phyloP scores from a whole-genome alignment of 2,329 filamentous ascomycete species.

The Neodidymelliopsis sp. region DNA sequence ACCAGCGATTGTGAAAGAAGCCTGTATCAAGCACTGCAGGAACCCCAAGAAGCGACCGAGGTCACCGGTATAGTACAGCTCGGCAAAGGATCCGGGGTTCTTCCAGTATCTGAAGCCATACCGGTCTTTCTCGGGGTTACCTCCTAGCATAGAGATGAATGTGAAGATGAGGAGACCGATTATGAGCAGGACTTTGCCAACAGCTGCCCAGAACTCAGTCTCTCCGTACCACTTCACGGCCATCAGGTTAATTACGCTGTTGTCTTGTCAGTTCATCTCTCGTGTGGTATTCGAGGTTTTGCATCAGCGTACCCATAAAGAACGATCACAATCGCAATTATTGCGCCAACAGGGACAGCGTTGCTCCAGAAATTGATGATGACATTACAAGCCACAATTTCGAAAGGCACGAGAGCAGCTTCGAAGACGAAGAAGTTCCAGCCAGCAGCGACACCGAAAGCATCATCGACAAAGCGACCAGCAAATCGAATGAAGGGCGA shows the following conservation, averaged over 20 bases:
- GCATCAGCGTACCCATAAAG: slow-evolving; percentile 61
- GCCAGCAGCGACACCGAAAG: slow-evolving; percentile 75
- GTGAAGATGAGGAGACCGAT: slow-evolving; percentile 63
- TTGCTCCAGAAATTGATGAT: slow-evolving; percentile 59
- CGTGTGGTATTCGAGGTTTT: too few relatives aligned
- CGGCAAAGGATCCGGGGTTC: slow-evolving; percentile 72
- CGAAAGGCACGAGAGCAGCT: slow-evolving; percentile 71
- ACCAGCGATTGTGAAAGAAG: slow-evolving; percentile 57
- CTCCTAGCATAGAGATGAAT: slow-evolving; percentile 83
- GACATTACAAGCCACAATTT: slow-evolving; percentile 62
- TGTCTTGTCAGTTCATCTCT: slow-evolving; percentile 2
- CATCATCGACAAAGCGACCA: slow-evolving; percentile 76
- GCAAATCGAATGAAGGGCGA: slow-evolving; percentile 82
- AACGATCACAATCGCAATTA: slow-evolving; percentile 67
- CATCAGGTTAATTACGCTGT: slow-evolving; percentile 71
- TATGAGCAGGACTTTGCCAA: slow-evolving; percentile 61
- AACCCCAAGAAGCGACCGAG: slow-evolving; percentile 81
- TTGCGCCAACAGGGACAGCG: slow-evolving; percentile 64
- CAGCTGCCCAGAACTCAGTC: slow-evolving; percentile 76
- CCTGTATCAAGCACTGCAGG: slow-evolving; percentile 74
- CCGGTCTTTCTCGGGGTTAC: slow-evolving; percentile 69
- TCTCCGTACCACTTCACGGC: slow-evolving; percentile 58
- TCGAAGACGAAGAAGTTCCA: slow-evolving; percentile 80
- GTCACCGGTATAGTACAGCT: slow-evolving; percentile 68
- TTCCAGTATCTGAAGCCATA: slow-evolving; percentile 59